Evolutionary conservation across 1,284 basidiomycete species (phyloP), one percentile per base, ranked within the genome.

Genomic region (Meripilus lineatus): DNA sequence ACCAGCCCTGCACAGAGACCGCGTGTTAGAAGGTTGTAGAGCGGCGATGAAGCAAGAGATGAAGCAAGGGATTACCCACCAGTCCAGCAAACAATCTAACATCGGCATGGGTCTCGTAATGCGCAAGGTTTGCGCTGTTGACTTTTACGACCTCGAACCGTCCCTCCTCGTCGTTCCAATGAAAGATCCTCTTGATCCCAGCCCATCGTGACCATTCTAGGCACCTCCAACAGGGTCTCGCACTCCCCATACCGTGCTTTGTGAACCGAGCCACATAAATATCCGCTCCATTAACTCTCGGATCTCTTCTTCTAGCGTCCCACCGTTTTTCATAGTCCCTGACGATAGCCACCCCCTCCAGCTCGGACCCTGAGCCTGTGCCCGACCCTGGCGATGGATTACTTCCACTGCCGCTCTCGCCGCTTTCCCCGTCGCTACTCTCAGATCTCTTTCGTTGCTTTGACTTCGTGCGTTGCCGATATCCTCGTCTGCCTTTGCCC

Each of bases 161-260:
- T 38, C 64, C 63, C 47, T 61, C 59, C 17, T 57, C 59, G 10
- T 58, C 62, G 50, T 75, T 68, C 73, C 74, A 79, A 51, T 78
- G 71, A 53, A 76, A 79, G 32, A 79, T 69, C 28, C 74, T 67
- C 61, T 71, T 77, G 47, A 80, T 69, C 1, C 76, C 77, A 17
- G 76, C 75, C 76, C 77, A 79, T 30, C 62, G 58, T 54, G 73
- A 78, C 74, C 74, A 78, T 46, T 75, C 68, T 22, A 78, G 49
- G 47, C 77, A 78, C 35, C 75, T 60, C 69, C 74, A 74, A 53
- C 75, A 78, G 20, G 75, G 77, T 54, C 62, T 67, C 4, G 75
- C 70, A 42, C 60, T 65, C 17, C 74, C 74, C 55, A 69, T 62
- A 4, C 72, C 75, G 32, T 58, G 61, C 55, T 73, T 75, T 21